phyloP scores from a whole-genome alignment of 306 rosid genomes.

The Pyrus bretschneideri region DNA sequence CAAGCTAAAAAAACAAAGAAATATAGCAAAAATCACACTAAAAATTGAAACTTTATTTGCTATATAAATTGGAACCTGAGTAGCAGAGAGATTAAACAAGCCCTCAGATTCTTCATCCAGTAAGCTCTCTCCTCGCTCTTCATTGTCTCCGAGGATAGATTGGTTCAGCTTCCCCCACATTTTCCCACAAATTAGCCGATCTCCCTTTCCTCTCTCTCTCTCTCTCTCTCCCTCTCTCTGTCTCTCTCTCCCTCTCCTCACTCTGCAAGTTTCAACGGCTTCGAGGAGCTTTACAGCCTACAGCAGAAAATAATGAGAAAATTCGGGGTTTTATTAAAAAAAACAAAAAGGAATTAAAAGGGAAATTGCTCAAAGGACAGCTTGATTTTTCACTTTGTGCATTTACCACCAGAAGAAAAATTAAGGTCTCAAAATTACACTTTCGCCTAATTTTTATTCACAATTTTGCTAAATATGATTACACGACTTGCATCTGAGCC shows the following conservation, averaged over 20 bases:
- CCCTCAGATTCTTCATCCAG: constrained; percentile 59
- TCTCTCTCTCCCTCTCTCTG: not conserved
- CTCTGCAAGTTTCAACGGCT: not conserved
- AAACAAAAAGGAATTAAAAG: too few species aligned
- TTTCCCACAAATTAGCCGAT: constrained; percentile 13
- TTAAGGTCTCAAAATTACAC: not conserved
- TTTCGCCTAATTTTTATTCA: too few species aligned
- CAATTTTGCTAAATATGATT: too few species aligned
- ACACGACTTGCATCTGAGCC: not conserved
- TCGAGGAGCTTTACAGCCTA: not conserved
- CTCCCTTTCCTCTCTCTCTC: constrained; percentile 2
- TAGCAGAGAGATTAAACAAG: constrained; percentile 53
- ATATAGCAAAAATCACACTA: not conserved
- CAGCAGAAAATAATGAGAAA: not conserved
- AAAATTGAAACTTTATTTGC: not conserved
- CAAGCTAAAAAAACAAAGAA: constrained; percentile 9
- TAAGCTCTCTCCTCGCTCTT: constrained; percentile 46
- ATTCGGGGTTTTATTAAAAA: not conserved
- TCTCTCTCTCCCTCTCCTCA: not conserved
- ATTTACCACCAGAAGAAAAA: too few species aligned
- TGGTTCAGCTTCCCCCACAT: constrained; percentile 59
- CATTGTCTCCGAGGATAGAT: constrained; percentile 32
- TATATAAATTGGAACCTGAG: constrained; percentile 44
- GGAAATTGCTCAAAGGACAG: not conserved
- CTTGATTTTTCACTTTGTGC: too few species aligned